Percentiles rank a stretch among this genome's conserved stretches.
These are phyloP conservation scores for Dryadomyces sulphureus DNA, from an alignment of 2,329 filamentous ascomycete genomes.

Conservation along the genomic window DNA sequence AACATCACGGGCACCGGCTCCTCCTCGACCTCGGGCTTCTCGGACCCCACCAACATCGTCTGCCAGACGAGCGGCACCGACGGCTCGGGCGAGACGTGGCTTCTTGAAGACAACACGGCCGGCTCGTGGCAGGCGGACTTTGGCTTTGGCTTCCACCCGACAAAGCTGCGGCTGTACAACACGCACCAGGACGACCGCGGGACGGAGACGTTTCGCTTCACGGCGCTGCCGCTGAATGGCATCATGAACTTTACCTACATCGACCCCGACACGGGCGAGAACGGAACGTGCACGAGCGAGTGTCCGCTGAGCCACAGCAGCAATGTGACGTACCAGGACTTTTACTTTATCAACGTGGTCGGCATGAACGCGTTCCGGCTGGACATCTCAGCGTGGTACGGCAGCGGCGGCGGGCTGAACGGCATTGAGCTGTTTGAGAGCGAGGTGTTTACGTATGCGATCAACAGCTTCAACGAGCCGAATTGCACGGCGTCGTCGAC, in stretches of 20 bases:
- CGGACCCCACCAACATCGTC: constrained; percentile 64
- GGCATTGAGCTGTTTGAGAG: constrained; percentile 81
- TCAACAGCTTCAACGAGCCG: constrained; percentile 80
- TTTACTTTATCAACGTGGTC: constrained; percentile 74
- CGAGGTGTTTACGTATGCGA: constrained; percentile 72
- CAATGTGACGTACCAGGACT: constrained; percentile 64
- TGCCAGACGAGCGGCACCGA: constrained; percentile 59
- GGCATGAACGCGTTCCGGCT: constrained; percentile 81
- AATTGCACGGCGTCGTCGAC: constrained; percentile 52
- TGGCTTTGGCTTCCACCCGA: constrained; percentile 71
- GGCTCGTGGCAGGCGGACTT: constrained; percentile 79
- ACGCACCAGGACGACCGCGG: constrained; percentile 71
- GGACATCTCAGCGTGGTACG: constrained; percentile 79
- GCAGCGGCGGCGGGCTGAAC: constrained; percentile 66
- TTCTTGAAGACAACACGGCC: constrained; percentile 57
- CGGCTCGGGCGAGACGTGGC: constrained; percentile 66
- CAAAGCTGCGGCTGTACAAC: constrained; percentile 78
- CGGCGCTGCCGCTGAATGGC: constrained; percentile 70
- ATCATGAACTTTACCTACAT: constrained; percentile 94
- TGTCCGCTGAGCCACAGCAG: constrained; percentile 70
- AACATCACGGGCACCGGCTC: constrained; percentile 54
- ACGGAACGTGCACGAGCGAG: constrained; percentile 59
- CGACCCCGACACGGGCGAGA: constrained; percentile 55
- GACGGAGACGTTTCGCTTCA: constrained; percentile 77
- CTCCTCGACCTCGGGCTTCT: constrained; percentile 47